Conservation (phyloP, 1,284 basidiomycete genomes). For the Violaceomyces palustris region DNA sequence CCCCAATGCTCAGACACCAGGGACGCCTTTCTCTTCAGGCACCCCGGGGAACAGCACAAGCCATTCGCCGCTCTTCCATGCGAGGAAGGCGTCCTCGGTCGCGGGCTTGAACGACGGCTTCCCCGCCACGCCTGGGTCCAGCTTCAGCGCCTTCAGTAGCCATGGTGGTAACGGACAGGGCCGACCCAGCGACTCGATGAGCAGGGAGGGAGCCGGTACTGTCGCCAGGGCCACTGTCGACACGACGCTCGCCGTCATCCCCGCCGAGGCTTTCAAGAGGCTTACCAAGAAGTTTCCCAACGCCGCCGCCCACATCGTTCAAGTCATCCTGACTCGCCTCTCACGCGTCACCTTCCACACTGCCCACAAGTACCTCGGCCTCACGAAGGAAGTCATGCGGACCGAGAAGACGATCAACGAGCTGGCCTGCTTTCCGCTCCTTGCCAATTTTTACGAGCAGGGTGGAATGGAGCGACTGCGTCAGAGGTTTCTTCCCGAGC, state of each 20-base stretch:
- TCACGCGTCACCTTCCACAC: slow-evolving; percentile 91
- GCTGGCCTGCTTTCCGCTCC: slow-evolving; percentile 89
- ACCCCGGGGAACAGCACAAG: background rate
- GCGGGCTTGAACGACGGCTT: slow-evolving; percentile 11
- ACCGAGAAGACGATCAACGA: slow-evolving; percentile 96
- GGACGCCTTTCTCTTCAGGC: slow-evolving; percentile 6
- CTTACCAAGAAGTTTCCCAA: slow-evolving; percentile 91
- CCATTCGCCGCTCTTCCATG: background rate
- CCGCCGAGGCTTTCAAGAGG: slow-evolving; percentile 88
- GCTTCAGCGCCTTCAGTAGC: slow-evolving; percentile 30
- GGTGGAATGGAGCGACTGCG: slow-evolving; percentile 83
- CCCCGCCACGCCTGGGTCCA: slow-evolving; percentile 36
- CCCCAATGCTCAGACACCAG: slow-evolving; percentile 9
- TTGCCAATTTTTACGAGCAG: slow-evolving; percentile 84
- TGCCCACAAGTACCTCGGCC: slow-evolving; percentile 89
- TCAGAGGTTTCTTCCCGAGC: slow-evolving; percentile 62
- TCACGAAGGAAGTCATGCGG: slow-evolving; percentile 89
- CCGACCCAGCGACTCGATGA: slow-evolving; percentile 12
- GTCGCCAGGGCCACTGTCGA: slow-evolving; percentile 86
- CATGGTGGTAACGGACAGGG: background rate
- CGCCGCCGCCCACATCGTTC: slow-evolving; percentile 93
- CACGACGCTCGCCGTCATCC: slow-evolving; percentile 95
- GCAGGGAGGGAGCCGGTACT: slow-evolving; percentile 48
- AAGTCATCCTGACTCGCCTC: slow-evolving; percentile 92
- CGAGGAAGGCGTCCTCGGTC: background rate